Conservation (phyloP, 1,139 yeast species). For the Entelexis paramagnoliae region DNA sequence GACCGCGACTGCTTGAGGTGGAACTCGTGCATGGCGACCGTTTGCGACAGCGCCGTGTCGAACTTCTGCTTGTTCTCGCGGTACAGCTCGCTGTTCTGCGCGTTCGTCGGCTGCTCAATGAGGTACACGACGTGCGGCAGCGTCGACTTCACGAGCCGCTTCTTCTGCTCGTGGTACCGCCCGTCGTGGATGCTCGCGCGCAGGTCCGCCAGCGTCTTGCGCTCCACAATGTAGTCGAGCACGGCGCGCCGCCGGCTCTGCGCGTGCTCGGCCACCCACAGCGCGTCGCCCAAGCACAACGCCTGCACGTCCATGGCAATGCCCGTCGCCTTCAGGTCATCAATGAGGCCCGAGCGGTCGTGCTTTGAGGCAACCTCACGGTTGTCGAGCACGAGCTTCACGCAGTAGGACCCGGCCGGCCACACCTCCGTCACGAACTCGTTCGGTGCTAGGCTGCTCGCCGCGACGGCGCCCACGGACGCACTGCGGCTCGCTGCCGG, state of each 20-base stretch:
- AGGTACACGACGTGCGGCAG: constrained; percentile 61
- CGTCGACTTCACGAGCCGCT: constrained; percentile 58
- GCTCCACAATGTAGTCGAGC: constrained; percentile 70
- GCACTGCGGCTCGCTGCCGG: neutral
- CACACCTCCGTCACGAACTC: constrained; percentile 32
- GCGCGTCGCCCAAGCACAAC: constrained; percentile 72
- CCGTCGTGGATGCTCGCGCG: constrained; percentile 78
- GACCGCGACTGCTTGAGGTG: constrained; percentile 57
- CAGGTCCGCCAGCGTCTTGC: constrained; percentile 83
- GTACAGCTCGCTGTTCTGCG: constrained; percentile 19
- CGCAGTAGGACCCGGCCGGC: constrained; percentile 46
- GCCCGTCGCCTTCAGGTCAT: constrained; percentile 42
- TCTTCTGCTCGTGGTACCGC: constrained; percentile 70
- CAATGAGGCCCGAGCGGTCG: constrained; percentile 32
- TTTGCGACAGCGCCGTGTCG: constrained; percentile 66
- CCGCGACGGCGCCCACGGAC: neutral
- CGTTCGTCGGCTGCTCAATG: constrained; percentile 46
- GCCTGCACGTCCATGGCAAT: constrained; percentile 47
- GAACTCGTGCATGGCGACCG: constrained; percentile 57
- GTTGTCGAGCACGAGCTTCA: constrained; percentile 62
- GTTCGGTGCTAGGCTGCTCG: neutral
- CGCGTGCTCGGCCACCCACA: constrained; percentile 75
- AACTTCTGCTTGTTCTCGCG: constrained; percentile 49
- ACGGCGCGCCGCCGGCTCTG: constrained; percentile 53
- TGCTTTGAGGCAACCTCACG: constrained; percentile 48